phyloP scores from a whole-genome alignment of 495 filamentous ascomycete species.

The Annulohypoxylon bovei region DNA sequence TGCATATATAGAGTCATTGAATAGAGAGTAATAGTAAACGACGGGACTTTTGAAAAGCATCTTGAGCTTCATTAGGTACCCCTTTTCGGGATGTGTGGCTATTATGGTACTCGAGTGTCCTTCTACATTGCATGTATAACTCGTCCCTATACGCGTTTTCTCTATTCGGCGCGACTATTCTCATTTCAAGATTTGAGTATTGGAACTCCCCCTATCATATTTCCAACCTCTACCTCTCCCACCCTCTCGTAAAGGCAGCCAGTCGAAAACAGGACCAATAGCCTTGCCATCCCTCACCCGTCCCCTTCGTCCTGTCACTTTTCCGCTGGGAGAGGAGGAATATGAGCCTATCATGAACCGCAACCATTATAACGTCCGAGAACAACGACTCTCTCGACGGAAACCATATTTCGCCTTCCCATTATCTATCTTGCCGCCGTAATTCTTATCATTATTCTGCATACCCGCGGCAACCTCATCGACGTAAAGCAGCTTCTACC shows the following conservation, averaged over 20 bases:
- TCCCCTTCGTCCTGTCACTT: slow-evolving; percentile 2
- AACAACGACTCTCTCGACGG: neutral
- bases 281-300: slow-evolving; percentile 3
- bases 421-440: neutral
- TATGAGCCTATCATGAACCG: neutral
- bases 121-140: neutral
- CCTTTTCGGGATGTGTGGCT: neutral
- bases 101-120: neutral
- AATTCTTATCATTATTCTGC: slow-evolving; percentile 1
- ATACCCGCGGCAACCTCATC: slow-evolving; percentile 1
- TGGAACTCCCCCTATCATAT: neutral
- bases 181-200: neutral
- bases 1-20: slow-evolving; percentile 12
- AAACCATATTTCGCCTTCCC: neutral
- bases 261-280: neutral
- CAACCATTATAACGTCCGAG: neutral
- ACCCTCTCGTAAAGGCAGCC: neutral
- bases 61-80: slow-evolving; percentile 5
- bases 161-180: slow-evolving; percentile 7
- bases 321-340: slow-evolving; percentile 7
- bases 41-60: neutral
- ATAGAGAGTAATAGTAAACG: slow-evolving; percentile 5
- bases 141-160: neutral
- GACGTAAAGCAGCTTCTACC: neutral
- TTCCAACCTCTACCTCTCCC: neutral